These are phyloP conservation scores for Myrica gale DNA, from an alignment of 306 rosid species.

Conservation along the genomic window DNA sequence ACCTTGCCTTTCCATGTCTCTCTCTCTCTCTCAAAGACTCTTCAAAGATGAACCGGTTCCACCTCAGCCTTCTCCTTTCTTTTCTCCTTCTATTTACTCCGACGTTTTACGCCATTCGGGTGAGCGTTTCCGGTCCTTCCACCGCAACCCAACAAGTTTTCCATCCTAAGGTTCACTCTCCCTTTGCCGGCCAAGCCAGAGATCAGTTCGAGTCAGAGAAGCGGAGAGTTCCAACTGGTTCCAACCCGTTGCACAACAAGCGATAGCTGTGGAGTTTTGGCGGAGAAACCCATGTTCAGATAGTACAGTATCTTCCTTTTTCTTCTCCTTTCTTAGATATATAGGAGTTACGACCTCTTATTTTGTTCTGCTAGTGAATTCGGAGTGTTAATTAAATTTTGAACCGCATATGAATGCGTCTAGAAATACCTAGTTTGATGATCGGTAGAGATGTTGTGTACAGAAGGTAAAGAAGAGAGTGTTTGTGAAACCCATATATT, in stretches of 20 bases:
- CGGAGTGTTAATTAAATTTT: slow-evolving; percentile 31
- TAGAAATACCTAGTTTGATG: slow-evolving; percentile 34
- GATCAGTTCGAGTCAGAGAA: slow-evolving; percentile 54
- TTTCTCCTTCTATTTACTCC: slow-evolving; percentile 51
- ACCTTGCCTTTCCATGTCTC: slow-evolving; percentile 16
- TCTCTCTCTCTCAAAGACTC: slow-evolving; percentile 15
- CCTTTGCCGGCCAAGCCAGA: slow-evolving; percentile 23
- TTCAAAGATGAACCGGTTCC: slow-evolving; percentile 51
- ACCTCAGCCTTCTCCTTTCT: slow-evolving; percentile 24
- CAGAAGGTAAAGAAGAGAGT: slow-evolving; percentile 45
- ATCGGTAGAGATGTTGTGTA: slow-evolving; percentile 45
- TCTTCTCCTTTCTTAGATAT: slow-evolving; percentile 18
- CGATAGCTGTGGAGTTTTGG: slow-evolving; percentile 45
- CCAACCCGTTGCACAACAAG: slow-evolving; percentile 95
- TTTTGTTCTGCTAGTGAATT: slow-evolving; percentile 25
- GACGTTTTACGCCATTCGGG: slow-evolving; percentile 33
- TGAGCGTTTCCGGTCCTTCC: slow-evolving; percentile 44
- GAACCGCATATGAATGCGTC: slow-evolving; percentile 10
- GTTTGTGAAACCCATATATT: slow-evolving; percentile 14
- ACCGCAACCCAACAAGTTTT: slow-evolving; percentile 34
- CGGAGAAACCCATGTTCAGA: slow-evolving; percentile 21
- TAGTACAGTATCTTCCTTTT: slow-evolving; percentile 17
- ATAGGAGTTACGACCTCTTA: slow-evolving; percentile 14
- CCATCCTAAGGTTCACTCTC: slow-evolving; percentile 38
- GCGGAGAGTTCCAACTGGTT: slow-evolving; percentile 86